Evolutionary conservation across 163 green algal genomes (phyloP).

Genomic region (Scenedesmus sp.): DNA sequence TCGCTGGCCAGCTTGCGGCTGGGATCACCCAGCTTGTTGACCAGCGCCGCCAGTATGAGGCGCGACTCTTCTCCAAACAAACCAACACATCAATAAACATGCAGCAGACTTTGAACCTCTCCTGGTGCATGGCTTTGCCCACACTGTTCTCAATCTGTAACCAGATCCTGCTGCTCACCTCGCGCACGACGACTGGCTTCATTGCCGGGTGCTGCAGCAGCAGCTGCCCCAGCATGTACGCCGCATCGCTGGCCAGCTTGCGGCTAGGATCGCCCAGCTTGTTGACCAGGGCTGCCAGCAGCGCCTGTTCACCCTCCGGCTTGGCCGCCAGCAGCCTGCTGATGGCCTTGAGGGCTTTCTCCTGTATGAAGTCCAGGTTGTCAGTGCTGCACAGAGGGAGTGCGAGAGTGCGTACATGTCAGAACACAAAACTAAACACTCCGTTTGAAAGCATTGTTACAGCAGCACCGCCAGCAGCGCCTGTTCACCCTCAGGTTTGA

Average conservation of each 20-base stretch:
- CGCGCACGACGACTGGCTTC: conserved; percentile 87
- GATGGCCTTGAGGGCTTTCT: conserved; percentile 54
- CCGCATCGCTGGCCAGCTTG: conserved; percentile 91
- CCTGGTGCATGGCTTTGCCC: not conserved
- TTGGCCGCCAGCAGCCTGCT: conserved; percentile 78
- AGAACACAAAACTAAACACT: no score
- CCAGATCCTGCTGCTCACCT: conserved; percentile 67
- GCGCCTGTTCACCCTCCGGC: conserved; percentile 85
- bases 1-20: conserved; percentile 89
- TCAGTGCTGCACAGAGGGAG: conserved; percentile 63
- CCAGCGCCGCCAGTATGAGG: conserved; percentile 78
- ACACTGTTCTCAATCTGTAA: not conserved
- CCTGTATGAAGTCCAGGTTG: conserved; percentile 87
- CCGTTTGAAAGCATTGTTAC: not conserved
- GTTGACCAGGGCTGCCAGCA: conserved; percentile 93
- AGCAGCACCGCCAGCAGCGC: conserved; percentile 81
- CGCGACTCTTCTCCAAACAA: no score
- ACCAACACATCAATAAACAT: not conserved
- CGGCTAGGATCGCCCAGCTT: conserved; percentile 95
- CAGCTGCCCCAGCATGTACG: conserved; percentile 88
- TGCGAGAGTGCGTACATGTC: no score
- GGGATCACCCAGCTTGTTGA: conserved; percentile 98
- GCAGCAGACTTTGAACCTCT: not conserved
- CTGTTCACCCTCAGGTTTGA: conserved; percentile 90
- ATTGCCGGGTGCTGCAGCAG: conserved; percentile 92